phyloP scores from a whole-genome alignment of 2,329 filamentous ascomycete genomes.

The Plectosphaerella sp. region DNA sequence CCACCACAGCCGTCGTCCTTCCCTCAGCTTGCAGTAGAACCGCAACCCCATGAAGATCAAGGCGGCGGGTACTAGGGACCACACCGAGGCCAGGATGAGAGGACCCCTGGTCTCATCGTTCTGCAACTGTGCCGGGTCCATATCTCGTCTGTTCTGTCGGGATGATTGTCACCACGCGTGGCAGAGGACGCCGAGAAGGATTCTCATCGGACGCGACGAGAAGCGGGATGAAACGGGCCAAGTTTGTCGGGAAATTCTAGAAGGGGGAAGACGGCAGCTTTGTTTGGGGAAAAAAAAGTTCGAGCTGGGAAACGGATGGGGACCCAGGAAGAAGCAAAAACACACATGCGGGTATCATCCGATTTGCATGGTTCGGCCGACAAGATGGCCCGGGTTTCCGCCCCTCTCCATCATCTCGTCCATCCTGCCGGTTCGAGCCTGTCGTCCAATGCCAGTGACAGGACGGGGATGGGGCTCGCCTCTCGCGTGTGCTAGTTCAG shows the following conservation, averaged over 20 bases:
- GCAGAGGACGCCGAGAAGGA: not conserved
- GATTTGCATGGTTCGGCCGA: too few species aligned
- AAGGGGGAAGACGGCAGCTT: too few species aligned
- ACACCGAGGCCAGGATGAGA: slow-evolving; percentile 3
- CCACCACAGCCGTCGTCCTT: slow-evolving; percentile 9
- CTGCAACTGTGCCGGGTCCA: not conserved
- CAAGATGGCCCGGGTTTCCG: too few species aligned
- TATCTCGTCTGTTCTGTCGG: not conserved
- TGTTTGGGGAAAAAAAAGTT: too few species aligned
- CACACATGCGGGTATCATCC: too few species aligned
- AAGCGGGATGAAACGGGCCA: not conserved
- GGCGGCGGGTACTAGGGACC: slow-evolving; percentile 6
- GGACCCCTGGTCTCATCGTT: not conserved
- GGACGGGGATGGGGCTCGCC: too few species aligned
- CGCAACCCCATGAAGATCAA: slow-evolving; percentile 11
- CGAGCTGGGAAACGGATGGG: too few species aligned
- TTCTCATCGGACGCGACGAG: not conserved
- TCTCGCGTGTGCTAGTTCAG: too few species aligned
- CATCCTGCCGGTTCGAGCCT: not conserved
- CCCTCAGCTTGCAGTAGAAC: slow-evolving; percentile 14
- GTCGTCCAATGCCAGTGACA: not conserved
- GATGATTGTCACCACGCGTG: not conserved
- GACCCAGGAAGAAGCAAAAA: too few species aligned
- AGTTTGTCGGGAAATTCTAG: too few species aligned
- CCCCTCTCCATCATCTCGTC: too few species aligned